Percentiles rank a stretch among this genome's conserved stretches.
Conservation (phyloP, 2,329 filamentous ascomycete species). For the Magnaporthiopsis poae region DNA sequence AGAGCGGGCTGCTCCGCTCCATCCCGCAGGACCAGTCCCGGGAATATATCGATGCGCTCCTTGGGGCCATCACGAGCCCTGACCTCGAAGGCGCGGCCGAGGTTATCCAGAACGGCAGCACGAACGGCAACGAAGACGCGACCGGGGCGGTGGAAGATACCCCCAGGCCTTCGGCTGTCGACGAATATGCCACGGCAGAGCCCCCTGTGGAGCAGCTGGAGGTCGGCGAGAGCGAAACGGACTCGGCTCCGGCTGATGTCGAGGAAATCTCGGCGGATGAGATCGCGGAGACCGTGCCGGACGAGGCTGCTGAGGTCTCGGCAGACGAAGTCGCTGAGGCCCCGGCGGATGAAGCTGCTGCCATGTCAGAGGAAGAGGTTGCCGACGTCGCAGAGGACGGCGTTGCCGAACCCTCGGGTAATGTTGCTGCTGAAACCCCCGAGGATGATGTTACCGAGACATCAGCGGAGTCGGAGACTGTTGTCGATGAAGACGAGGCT, state of each 20-base stretch:
- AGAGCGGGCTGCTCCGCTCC: slow-evolving; percentile 41
- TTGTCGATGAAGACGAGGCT: background rate
- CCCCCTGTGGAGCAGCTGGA: background rate
- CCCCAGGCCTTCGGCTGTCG: background rate
- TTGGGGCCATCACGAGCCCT: slow-evolving; percentile 34
- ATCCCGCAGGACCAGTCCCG: slow-evolving; percentile 36
- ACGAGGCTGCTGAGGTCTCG: no score
- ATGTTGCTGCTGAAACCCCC: background rate
- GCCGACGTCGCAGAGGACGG: background rate
- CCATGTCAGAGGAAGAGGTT: background rate
- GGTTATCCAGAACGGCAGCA: slow-evolving; percentile 8
- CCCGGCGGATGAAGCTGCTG: background rate
- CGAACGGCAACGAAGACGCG: background rate
- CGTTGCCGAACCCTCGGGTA: background rate
- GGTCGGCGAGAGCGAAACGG: slow-evolving; percentile 12
- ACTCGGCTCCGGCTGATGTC: slow-evolving; percentile 10
- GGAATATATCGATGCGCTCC: slow-evolving; percentile 39
- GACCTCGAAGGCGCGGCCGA: slow-evolving; percentile 14
- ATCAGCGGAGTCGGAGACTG: background rate
- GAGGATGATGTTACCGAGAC: background rate
- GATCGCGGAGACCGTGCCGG: background rate
- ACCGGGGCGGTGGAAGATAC: background rate
- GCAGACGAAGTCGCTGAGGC: no score
- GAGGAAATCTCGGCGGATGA: slow-evolving; percentile 13
- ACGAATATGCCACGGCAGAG: background rate